Percentiles rank a stretch among this genome's conserved stretches.
Conservation (phyloP, 1,284 basidiomycete species). For the Rhodotorula sp. region DNA sequence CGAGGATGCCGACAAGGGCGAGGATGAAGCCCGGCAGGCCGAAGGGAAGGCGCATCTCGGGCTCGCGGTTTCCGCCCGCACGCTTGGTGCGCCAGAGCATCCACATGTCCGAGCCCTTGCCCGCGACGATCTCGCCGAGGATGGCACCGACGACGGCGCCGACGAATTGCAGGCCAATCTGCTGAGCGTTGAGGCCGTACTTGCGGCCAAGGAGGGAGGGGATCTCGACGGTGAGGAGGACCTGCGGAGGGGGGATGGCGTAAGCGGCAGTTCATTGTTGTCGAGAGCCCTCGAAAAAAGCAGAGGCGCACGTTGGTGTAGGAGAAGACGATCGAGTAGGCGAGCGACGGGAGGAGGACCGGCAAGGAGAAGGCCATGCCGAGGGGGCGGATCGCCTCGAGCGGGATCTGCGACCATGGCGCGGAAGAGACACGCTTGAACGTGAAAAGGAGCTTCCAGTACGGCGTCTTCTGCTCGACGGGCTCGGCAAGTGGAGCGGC, state of each 20-base stretch:
- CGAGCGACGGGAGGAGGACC: conserved; percentile 32
- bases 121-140: conserved; percentile 36
- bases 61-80: conserved; percentile 26
- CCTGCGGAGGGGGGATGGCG: background rate
- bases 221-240: conserved; percentile 36
- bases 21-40: conserved; percentile 29
- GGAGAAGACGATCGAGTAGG: conserved; percentile 29
- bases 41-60: conserved; percentile 34
- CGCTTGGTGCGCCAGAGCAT: conserved; percentile 29
- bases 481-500: background rate
- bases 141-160: conserved; percentile 23
- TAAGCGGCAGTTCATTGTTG: background rate
- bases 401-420: conserved; percentile 25
- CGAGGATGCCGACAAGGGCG: conserved; percentile 29
- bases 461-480: conserved; percentile 9
- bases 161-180: conserved; percentile 28
- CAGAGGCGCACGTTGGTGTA: conserved; percentile 22
- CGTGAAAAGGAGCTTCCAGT: conserved; percentile 27
- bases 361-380: conserved; percentile 14
- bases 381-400: conserved; percentile 25
- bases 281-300: background rate
- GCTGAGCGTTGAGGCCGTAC: conserved; percentile 32
- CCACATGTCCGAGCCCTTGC: conserved; percentile 26
- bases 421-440: conserved; percentile 22
- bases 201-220: conserved; percentile 30